Conservation (phyloP, 2,329 filamentous ascomycete genomes). For the Ophiostoma sp. region DNA sequence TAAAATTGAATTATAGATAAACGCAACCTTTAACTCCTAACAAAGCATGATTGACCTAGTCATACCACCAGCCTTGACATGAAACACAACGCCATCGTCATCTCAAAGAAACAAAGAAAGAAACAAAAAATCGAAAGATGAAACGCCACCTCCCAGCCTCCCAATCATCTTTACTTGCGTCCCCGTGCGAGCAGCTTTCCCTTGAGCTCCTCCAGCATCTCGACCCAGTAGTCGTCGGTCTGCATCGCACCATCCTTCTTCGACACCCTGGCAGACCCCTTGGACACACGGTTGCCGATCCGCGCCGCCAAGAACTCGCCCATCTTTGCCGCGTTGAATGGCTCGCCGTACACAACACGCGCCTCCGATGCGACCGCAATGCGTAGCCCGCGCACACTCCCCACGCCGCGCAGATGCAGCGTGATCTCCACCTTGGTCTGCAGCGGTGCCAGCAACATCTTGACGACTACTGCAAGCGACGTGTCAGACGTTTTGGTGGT, state of each 20-base stretch:
- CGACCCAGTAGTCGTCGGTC: slow-evolving; percentile 45
- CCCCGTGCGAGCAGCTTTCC: slow-evolving; percentile 52
- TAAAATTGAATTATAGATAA: not conserved
- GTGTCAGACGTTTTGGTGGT: slow-evolving; percentile 61
- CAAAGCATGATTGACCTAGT: not conserved
- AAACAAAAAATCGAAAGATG: slow-evolving; percentile 6
- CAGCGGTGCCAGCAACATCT: slow-evolving; percentile 58
- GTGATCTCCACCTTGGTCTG: slow-evolving; percentile 63
- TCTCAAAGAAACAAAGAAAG: slow-evolving; percentile 10
- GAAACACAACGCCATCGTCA: not conserved
- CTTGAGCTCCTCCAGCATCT: slow-evolving; percentile 51
- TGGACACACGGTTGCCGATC: slow-evolving; percentile 39
- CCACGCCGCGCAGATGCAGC: slow-evolving; percentile 45
- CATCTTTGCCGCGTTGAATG: slow-evolving; percentile 70
- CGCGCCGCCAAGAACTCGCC: slow-evolving; percentile 60
- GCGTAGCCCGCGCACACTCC: not conserved
- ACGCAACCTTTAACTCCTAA: not conserved
- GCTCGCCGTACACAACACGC: slow-evolving; percentile 68
- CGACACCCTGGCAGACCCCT: slow-evolving; percentile 20
- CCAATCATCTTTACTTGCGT: slow-evolving; percentile 38
- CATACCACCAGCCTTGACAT: not conserved
- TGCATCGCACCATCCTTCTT: slow-evolving; percentile 31
- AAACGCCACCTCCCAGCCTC: not conserved
- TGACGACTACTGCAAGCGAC: slow-evolving; percentile 55
- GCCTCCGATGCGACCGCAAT: slow-evolving; percentile 54